Conservation (phyloP, 1,284 basidiomycete genomes). For the Ganoderma lingzhi region DNA sequence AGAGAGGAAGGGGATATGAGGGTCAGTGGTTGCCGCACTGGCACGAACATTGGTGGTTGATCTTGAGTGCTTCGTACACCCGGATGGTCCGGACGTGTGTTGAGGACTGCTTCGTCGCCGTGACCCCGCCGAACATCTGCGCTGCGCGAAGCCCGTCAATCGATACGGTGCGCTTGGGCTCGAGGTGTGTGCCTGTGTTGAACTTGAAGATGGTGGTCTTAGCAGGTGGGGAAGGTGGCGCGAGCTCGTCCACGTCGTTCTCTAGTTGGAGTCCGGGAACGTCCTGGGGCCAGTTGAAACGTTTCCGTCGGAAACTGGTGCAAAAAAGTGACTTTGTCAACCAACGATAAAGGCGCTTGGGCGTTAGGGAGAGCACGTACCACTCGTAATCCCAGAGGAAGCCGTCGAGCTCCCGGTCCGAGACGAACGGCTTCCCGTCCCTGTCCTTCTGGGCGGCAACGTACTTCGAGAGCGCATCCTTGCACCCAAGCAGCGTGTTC, state of each 20-base stretch:
- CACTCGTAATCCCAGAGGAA: constrained; percentile 73
- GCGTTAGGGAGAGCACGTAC: constrained; percentile 47
- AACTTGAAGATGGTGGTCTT: constrained; percentile 27
- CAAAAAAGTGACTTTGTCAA: neutral
- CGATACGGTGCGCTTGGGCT: constrained; percentile 8
- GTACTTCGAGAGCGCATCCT: constrained; percentile 62
- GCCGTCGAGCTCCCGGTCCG: constrained; percentile 57
- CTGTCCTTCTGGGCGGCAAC: constrained; percentile 51
- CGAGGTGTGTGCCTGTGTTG: constrained; percentile 12
- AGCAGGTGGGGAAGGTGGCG: constrained; percentile 8
- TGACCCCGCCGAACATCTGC: constrained; percentile 23
- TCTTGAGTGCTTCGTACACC: constrained; percentile 57
- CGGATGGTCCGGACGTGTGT: constrained; percentile 61
- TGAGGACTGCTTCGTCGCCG: constrained; percentile 29
- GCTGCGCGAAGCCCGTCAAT: constrained; percentile 4
- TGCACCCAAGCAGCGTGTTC: constrained; percentile 67
- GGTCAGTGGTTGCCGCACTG: constrained; percentile 15
- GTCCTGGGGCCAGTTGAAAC: constrained; percentile 54
- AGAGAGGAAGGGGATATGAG: neutral
- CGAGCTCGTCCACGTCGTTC: constrained; percentile 22
- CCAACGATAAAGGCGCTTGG: neutral
- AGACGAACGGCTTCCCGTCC: constrained; percentile 47
- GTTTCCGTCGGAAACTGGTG: constrained; percentile 63
- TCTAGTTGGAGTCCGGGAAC: constrained; percentile 34
- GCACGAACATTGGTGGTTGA: constrained; percentile 12